Evolutionary conservation across 192 early-diverging fungal genomes (phyloP).

Genomic region (Coemansia sp.): DNA sequence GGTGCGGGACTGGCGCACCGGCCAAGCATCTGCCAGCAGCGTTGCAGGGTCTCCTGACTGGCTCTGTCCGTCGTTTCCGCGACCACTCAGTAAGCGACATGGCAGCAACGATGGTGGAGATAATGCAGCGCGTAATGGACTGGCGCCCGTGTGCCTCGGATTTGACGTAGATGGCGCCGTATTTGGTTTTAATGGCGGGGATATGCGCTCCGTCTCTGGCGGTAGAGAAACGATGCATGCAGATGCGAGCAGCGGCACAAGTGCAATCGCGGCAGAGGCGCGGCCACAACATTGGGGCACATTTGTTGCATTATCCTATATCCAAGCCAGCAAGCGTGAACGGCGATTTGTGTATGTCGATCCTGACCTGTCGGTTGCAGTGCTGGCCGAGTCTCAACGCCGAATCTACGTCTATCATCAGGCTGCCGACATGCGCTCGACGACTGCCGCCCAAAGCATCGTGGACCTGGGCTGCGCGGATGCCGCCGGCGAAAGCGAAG

Average conservation of each 20-base stretch:
- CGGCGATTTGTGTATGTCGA: conserved; percentile 60
- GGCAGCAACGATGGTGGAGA: not conserved
- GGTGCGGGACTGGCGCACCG: conserved; percentile 28
- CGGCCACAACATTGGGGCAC: conserved; percentile 51
- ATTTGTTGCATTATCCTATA: conserved; percentile 66
- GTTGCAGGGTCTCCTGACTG: conserved; percentile 56
- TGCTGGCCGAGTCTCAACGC: conserved; percentile 41
- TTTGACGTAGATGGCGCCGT: conserved; percentile 69
- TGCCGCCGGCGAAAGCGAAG: conserved; percentile 6
- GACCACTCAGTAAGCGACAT: not conserved
- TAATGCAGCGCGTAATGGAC: not conserved
- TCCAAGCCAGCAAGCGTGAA: conserved; percentile 73
- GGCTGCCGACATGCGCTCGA: not conserved
- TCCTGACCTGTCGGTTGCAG: conserved; percentile 28
- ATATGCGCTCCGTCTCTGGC: no score
- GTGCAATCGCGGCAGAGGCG: no score
- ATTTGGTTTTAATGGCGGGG: conserved; percentile 42
- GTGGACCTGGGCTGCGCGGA: conserved; percentile 27
- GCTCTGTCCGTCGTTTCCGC: conserved; percentile 53
- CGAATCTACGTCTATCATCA: conserved; percentile 47
- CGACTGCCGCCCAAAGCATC: conserved; percentile 31
- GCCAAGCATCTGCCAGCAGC: conserved; percentile 43
- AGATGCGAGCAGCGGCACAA: not conserved
- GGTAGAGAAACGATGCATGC: conserved; percentile 19
- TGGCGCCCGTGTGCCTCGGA: conserved; percentile 59